Conservation (phyloP, 176 grass and related monocot genomes). For the Aegilops umbellulata region DNA sequence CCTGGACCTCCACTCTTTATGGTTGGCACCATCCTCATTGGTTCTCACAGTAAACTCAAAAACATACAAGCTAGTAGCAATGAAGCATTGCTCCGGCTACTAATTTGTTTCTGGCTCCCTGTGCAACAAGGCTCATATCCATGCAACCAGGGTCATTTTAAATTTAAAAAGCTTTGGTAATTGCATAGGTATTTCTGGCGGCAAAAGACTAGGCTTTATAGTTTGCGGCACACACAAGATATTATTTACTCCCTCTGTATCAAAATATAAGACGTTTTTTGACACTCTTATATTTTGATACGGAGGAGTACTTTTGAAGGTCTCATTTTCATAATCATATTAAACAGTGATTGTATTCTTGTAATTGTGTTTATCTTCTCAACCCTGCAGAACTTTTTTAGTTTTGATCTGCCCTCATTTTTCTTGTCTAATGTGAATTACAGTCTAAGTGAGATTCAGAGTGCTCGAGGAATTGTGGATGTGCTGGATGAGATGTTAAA, state of each 20-base stretch:
- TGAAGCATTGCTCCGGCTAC: not conserved
- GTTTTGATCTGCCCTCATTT: conserved; percentile 23
- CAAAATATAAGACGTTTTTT: too few species aligned
- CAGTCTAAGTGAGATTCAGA: conserved; percentile 90
- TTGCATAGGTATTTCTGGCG: not conserved
- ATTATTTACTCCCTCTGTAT: not conserved
- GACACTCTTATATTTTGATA: too few species aligned
- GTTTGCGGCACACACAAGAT: not conserved
- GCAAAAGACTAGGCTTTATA: not conserved
- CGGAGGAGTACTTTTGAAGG: not conserved
- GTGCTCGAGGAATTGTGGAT: conserved; percentile 88
- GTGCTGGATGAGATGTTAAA: conserved; percentile 95
- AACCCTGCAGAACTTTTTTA: not conserved
- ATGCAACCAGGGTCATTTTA: conserved; percentile 11
- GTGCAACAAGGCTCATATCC: not conserved
- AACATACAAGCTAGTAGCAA: conserved; percentile 9
- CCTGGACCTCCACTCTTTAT: not conserved
- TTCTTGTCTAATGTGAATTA: conserved; percentile 16
- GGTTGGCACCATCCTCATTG: not conserved
- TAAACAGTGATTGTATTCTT: not conserved
- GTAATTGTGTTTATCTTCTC: not conserved
- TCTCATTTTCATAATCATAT: conserved; percentile 7
- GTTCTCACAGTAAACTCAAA: not conserved
- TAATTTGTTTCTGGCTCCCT: not conserved
- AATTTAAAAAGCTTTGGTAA: not conserved